Base-by-base conservation (phyloP, 768 basidiomycete species). In the Hygrophoropsis aurantiaca region DNA sequence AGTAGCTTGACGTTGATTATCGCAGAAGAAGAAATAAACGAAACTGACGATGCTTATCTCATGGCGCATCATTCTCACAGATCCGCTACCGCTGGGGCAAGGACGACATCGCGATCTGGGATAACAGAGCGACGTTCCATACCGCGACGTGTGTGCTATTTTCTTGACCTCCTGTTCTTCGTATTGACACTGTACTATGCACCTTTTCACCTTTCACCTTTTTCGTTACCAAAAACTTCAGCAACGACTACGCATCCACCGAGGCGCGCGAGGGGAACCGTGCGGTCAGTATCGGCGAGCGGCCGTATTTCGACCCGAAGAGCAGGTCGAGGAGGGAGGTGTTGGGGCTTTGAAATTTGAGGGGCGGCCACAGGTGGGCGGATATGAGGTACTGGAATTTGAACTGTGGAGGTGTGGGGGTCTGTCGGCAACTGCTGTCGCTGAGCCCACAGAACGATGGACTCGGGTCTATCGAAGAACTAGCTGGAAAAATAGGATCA, bases 81-180 rank as follows among this genome's bases (percentile, higher is more conserved):
- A 67, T 79, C 44, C 68, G 77, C 20, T 78, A 69, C 69, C 71
- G 72, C 16, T 84, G 82, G 80, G 59, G 64, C 26, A 55, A 57
- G 33, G 74, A 80, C 53, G 77, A 77, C 45, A 57, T 82, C 20
- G 82, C 82, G 0, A 79, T 84, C 54, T 84, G 81, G 82, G 80
- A 81, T 46, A 84, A 84, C 57, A 61, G 80, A 35, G 65, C 70
- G 15, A 76, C 75, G 0, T 73, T 69, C 61, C 78, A 80, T 52
- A 77, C 64, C 27, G 64, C 62, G 19, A 64, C 58, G 57, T 58
- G 26, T 24, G 49, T 55, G 18, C 18, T 23, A 8, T 40, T 50
- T 44, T 5, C 33, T 32, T n/a, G n/a, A 24, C 1, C 13, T 32
- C 15, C 15, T 18, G 10, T 50, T 10, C 19, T 36, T 19, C 13